A percentile compares a stretch with the other conserved stretches of the same genome.
These are phyloP conservation scores for Ophiostoma novo-ulmi DNA, from an alignment of 2,329 filamentous ascomycete genomes.

Conservation along the genomic window DNA sequence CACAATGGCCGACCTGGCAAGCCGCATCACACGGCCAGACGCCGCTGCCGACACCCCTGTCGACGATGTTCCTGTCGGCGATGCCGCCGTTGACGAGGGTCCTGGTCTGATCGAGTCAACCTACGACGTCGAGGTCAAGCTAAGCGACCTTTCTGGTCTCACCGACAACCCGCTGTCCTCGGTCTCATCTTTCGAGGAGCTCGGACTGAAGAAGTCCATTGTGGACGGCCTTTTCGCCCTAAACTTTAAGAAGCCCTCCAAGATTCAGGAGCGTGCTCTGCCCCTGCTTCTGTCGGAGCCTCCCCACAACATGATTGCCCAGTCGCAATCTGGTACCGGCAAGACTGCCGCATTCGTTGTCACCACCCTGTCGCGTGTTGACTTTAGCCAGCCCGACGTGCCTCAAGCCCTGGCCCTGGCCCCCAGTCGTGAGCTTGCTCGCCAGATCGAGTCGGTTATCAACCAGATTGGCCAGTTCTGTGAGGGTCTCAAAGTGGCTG, in stretches of 20 bases:
- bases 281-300: slow-evolving; percentile 82
- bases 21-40: slow-evolving; percentile 46
- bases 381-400: slow-evolving; percentile 60
- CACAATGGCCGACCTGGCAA: slow-evolving; percentile 41
- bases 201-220: slow-evolving; percentile 68
- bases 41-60: slow-evolving; percentile 19
- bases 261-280: slow-evolving; percentile 93
- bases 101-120: slow-evolving; percentile 63
- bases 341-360: slow-evolving; percentile 97
- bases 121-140: slow-evolving; percentile 86
- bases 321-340: slow-evolving; percentile 98
- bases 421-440: slow-evolving; percentile 87
- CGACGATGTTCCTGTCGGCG: slow-evolving; percentile 12
- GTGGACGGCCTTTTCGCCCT: slow-evolving; percentile 72
- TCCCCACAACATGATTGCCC: slow-evolving; percentile 90
- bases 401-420: slow-evolving; percentile 88
- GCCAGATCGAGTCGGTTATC: slow-evolving; percentile 86
- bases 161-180: slow-evolving; percentile 84
- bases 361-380: slow-evolving; percentile 81
- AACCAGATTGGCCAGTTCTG: slow-evolving; percentile 80
- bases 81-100: slow-evolving; percentile 32
- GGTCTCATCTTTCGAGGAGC: slow-evolving; percentile 73
- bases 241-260: slow-evolving; percentile 91
- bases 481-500: slow-evolving; percentile 66
- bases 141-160: slow-evolving; percentile 83